Conservation (phyloP, 192 early-diverging fungal species). For the Kickxella alabastrina region DNA sequence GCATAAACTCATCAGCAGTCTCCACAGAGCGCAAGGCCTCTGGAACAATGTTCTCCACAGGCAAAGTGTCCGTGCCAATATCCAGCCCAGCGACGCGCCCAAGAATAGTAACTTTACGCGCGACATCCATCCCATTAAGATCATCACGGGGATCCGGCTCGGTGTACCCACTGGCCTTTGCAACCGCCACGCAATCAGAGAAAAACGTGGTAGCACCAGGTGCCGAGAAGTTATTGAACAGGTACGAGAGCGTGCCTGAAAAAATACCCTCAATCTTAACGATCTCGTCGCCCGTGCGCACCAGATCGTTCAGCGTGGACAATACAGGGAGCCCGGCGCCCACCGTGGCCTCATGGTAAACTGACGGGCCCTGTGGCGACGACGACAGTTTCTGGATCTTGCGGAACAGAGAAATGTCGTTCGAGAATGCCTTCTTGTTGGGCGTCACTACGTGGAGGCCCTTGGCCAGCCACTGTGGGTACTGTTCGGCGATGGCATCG, state of each 20-base stretch:
- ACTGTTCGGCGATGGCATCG: constrained; percentile 70
- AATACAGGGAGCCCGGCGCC: constrained; percentile 96
- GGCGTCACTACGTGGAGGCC: constrained; percentile 92
- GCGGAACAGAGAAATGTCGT: constrained; percentile 64
- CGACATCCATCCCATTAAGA: constrained; percentile 98
- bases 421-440: constrained; percentile 97
- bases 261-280: constrained; percentile 94
- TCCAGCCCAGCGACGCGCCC: constrained; percentile 83
- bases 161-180: constrained; percentile 92
- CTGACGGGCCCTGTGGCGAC: constrained; percentile 54
- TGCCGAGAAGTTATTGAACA: constrained; percentile 96
- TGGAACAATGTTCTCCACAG: constrained; percentile 96
- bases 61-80: constrained; percentile 71
- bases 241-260: constrained; percentile 94
- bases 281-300: constrained; percentile 91
- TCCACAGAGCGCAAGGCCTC: constrained; percentile 66
- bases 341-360: constrained; percentile 93
- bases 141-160: constrained; percentile 99
- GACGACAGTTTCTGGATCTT: constrained; percentile 62
- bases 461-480: constrained; percentile 75
- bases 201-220: constrained; percentile 62
- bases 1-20: constrained; percentile 82
- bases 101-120: constrained; percentile 90
- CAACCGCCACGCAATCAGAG: constrained; percentile 84
- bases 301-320: constrained; percentile 82